Evolutionary conservation across 768 basidiomycete species (phyloP), one percentile per base, ranked within the genome.

Genomic region (Boletus fagicola): DNA sequence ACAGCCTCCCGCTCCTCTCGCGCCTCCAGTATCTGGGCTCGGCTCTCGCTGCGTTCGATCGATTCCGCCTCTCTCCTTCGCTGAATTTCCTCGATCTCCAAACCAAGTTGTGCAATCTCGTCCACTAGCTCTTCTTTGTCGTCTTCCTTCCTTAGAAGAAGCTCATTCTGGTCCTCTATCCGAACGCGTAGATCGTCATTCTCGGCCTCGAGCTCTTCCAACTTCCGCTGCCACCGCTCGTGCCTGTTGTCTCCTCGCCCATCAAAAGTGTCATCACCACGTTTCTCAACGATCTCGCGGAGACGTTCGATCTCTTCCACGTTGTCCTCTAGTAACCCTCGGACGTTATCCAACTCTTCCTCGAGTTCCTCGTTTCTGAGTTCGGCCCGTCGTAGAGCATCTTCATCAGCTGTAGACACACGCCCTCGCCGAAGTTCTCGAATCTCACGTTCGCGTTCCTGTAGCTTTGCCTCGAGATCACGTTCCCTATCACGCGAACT

Each of bases 241-340:
- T 74, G 68, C 40, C 76, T 65, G 36, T 68, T 72, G 43, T 76
- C 78, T 11, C 76, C 78, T 15, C 69, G 65, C 3, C 78, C 77
- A 39, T 75, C 75, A 15, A 72, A 67, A 0, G 75, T 74, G 5
- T 78, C 75, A 24, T 79, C 76, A 16, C 78, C 80, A 6, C 76
- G 79, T 24, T 76, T 77, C 65, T 90, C 86, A 6, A 88, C 77
- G n/a, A 86, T 76, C 47, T 88, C 86, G 35, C 81, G 79, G 40
- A 94, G 74, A 9, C 85, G 78, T 36, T 90, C 86, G 50, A 94
- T 84, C 73, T 94, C 92, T 35, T 92, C 88, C 70, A 87, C 80
- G 67, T 91, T 91, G 61, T 95, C 93, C 66, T 90, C 84, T 40
- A 92, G 74, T 30, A 92, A 70, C 0, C 80, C 85, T 54, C 84